Evolutionary conservation across 768 basidiomycete genomes (phyloP).

Genomic region (Lactarius vividus): DNA sequence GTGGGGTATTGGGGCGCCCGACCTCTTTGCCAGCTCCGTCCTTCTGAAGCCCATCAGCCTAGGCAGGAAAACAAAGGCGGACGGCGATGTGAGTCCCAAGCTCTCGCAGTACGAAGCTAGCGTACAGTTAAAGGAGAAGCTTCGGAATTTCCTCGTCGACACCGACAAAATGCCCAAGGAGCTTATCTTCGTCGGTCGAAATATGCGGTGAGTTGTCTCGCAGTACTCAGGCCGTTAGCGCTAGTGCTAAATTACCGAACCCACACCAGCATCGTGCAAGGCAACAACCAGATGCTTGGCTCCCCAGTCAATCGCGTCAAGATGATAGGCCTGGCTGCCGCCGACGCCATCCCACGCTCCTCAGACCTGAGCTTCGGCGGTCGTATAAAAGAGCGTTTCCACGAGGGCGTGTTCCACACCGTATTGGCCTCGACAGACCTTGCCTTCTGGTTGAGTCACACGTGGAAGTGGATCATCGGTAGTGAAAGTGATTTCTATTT

Average conservation of each 20-base stretch:
- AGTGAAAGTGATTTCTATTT: not conserved
- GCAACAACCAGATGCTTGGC: conserved; percentile 78
- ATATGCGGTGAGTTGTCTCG: conserved; percentile 53
- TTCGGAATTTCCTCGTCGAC: conserved; percentile 65
- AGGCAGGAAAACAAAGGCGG: conserved; percentile 29
- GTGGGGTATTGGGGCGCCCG: conserved; percentile 73
- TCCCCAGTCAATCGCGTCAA: conserved; percentile 90
- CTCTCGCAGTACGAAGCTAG: conserved; percentile 69
- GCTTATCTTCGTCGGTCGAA: conserved; percentile 70
- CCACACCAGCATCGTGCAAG: conserved; percentile 38
- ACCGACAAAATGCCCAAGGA: conserved; percentile 79
- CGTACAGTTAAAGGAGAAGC: conserved; percentile 60
- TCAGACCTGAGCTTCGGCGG: conserved; percentile 41
- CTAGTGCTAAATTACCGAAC: not conserved
- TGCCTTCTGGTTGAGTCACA: conserved; percentile 54
- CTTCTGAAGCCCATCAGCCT: conserved; percentile 60
- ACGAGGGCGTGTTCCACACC: conserved; percentile 59
- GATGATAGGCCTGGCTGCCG: conserved; percentile 82
- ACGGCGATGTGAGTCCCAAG: conserved; percentile 31
- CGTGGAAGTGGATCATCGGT: conserved; percentile 20
- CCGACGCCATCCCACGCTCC: conserved; percentile 55
- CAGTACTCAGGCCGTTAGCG: not conserved
- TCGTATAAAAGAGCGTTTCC: conserved; percentile 51
- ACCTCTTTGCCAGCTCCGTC: conserved; percentile 71
- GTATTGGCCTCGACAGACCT: conserved; percentile 70